phyloP scores from a whole-genome alignment of 2,329 filamentous ascomycete genomes.

The Emmonsiellopsis sp. region DNA sequence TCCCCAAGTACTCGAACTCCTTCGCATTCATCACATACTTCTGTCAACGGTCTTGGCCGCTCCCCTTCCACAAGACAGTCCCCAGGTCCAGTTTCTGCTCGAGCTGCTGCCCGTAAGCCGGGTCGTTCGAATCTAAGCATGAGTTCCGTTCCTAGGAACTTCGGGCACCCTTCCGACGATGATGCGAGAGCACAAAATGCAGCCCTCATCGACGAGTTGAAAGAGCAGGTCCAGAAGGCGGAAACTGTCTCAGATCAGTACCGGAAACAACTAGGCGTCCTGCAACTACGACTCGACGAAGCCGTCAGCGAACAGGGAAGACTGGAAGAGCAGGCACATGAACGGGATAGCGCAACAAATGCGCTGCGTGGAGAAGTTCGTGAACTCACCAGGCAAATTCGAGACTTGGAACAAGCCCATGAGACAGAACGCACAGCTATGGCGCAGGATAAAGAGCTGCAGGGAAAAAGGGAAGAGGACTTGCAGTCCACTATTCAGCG shows the following conservation, averaged over 20 bases:
- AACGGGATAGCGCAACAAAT: constrained; percentile 76
- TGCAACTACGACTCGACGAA: constrained; percentile 81
- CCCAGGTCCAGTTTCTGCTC: constrained; percentile 56
- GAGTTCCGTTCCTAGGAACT: constrained; percentile 34
- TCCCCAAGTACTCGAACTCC: constrained; percentile 25
- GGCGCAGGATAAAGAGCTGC: constrained; percentile 86
- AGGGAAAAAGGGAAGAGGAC: constrained; percentile 74
- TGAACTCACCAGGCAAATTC: constrained; percentile 70
- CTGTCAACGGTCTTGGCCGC: constrained; percentile 43
- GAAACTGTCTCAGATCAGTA: constrained; percentile 69
- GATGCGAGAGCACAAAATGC: constrained; percentile 71
- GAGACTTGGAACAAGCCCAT: constrained; percentile 87
- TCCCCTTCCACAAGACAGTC: constrained; percentile 54
- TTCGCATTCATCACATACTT: constrained; percentile 42
- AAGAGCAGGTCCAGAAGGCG: constrained; percentile 69
- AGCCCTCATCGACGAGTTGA: constrained; percentile 72
- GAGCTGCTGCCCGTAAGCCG: constrained; percentile 57
- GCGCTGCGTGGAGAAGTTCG: constrained; percentile 73
- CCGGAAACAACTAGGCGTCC: constrained; percentile 72
- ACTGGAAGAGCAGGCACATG: constrained; percentile 79
- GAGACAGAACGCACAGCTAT: constrained; percentile 81
- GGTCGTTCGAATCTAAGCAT: constrained; percentile 33
- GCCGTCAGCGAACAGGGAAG: constrained; percentile 71
- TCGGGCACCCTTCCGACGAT: constrained; percentile 49
- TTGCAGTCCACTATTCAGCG: constrained; percentile 84